Conservation (phyloP, 139 green algal species). For the Coelastrella sp. region DNA sequence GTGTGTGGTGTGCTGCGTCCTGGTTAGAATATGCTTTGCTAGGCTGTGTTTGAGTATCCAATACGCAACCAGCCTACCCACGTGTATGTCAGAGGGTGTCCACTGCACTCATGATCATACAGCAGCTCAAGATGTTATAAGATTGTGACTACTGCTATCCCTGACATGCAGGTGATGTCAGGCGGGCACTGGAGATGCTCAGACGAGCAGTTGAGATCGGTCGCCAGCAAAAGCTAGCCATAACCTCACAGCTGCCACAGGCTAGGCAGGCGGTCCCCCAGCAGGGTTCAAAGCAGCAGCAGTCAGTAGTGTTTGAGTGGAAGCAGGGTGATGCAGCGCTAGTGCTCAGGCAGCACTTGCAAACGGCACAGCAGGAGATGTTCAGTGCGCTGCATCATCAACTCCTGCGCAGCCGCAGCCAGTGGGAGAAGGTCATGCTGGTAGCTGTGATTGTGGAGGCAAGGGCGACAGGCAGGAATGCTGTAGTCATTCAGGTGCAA, state of each 20-base stretch:
- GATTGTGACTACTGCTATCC: no score
- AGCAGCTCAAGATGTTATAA: not conserved
- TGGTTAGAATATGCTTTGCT: no score
- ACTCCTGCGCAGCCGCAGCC: constrained; percentile 64
- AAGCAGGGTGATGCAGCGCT: not conserved
- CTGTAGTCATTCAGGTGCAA: constrained; percentile 56
- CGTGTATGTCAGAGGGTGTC: no score
- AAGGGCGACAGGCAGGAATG: constrained; percentile 64
- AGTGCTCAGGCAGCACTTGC: not conserved
- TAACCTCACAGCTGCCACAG: not conserved
- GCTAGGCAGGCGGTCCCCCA: not conserved
- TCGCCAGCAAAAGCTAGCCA: not conserved
- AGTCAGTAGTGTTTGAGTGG: constrained; percentile 23
- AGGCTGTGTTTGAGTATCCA: no score
- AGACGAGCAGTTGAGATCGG: constrained; percentile 58
- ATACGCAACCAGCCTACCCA: no score
- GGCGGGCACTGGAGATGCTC: constrained; percentile 82
- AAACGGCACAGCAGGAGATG: constrained; percentile 53
- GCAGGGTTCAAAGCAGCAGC: constrained; percentile 14
- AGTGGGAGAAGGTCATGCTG: constrained; percentile 78
- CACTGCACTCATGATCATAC: not conserved
- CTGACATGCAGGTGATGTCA: constrained; percentile 74
- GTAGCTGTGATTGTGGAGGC: constrained; percentile 78
- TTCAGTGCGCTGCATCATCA: constrained; percentile 74
- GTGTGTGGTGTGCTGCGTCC: no score